phyloP scores from a whole-genome alignment of 2,329 filamentous ascomycete species.

The Gaeumannomyces tritici region DNA sequence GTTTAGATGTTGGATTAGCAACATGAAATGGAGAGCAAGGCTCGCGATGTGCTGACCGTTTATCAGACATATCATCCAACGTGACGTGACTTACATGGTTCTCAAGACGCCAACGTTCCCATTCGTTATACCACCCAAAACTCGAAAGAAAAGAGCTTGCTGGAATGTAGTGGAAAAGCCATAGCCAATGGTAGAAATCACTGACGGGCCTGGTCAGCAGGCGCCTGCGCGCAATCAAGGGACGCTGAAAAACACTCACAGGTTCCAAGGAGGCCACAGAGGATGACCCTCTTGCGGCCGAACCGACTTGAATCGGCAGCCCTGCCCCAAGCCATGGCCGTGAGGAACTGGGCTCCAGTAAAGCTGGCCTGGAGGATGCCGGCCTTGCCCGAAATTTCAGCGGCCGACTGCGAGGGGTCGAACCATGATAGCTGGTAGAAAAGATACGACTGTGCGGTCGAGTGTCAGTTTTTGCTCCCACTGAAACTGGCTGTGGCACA shows the following conservation, averaged over 20 bases:
- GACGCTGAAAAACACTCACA: slow-evolving; percentile 18
- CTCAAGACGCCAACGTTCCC: slow-evolving; percentile 68
- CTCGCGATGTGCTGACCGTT: not conserved
- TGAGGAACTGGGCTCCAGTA: slow-evolving; percentile 72
- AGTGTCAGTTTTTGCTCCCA: not conserved
- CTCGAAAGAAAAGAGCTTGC: slow-evolving; percentile 52
- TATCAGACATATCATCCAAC: too few relatives aligned
- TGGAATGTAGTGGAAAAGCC: slow-evolving; percentile 58
- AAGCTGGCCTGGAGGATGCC: slow-evolving; percentile 73
- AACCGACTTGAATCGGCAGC: slow-evolving; percentile 52
- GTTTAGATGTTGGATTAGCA: not conserved
- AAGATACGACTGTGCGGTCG: slow-evolving; percentile 54
- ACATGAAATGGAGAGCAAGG: not conserved
- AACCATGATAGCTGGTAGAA: slow-evolving; percentile 86
- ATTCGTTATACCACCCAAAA: slow-evolving; percentile 57
- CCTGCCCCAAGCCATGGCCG: slow-evolving; percentile 74
- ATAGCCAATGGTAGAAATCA: slow-evolving; percentile 56
- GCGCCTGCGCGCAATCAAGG: not conserved
- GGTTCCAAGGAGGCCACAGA: slow-evolving; percentile 67
- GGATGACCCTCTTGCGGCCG: slow-evolving; percentile 68
- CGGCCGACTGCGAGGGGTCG: slow-evolving; percentile 38
- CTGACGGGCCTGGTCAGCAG: slow-evolving; percentile 9
- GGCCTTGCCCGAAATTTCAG: slow-evolving; percentile 66
- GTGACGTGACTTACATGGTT: slow-evolving; percentile 48
- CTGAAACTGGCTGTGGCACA: not conserved